Base-by-base conservation (phyloP, 2,329 filamentous ascomycete species). In the Ceratocystis alfenasii region DNA sequence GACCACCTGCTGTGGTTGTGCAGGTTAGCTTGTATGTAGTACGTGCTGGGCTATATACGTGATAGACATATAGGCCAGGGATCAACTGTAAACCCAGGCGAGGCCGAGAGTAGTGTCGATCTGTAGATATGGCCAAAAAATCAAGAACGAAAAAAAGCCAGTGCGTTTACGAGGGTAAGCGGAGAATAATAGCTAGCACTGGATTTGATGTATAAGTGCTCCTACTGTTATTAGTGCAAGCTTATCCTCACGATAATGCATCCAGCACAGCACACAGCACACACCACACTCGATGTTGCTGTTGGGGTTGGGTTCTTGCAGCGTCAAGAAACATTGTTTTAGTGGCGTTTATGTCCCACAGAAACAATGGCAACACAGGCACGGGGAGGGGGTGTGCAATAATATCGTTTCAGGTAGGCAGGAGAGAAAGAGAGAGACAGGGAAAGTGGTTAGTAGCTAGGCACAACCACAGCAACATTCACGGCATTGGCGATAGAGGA, bases 61-160 rank as follows among this genome's bases (percentile, higher is more conserved):
- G 53, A 59, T 59, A 15, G 28, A 59, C 53, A 59, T 59, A 59
- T 59, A 59, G 53, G 28, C 28, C 53, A 59, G 53, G 53, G 50
- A 25, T 17, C 33, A 4, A 33, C 15, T 33, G 53, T 33, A 33
- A 59, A 59, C n/a, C n/a, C 28, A 33, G 53, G 28, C 53, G 15
- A 59, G 53, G 53, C 8, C 53, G 25, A 59, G 53, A 30, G 28
- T 30, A 33, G 28, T 17, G 33, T 12, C 48, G 25, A 25, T 25
- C 48, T 12, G 15, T 48, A 48, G 17, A 48, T 7, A 15, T 25
- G 15, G 20, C 3, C 20, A 53, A 53, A 17, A 20, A 48, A 20
- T 5, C 3, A 25, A 20, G 22, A 55, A 20, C 17, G 4, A 50
- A 50, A 50, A 50, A 22, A 50, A 50, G 46, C 3, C 46, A 50